Evolutionary conservation across 192 early-diverging fungal species (phyloP), one percentile per base, ranked within the genome.

Genomic region (Podila epigama): DNA sequence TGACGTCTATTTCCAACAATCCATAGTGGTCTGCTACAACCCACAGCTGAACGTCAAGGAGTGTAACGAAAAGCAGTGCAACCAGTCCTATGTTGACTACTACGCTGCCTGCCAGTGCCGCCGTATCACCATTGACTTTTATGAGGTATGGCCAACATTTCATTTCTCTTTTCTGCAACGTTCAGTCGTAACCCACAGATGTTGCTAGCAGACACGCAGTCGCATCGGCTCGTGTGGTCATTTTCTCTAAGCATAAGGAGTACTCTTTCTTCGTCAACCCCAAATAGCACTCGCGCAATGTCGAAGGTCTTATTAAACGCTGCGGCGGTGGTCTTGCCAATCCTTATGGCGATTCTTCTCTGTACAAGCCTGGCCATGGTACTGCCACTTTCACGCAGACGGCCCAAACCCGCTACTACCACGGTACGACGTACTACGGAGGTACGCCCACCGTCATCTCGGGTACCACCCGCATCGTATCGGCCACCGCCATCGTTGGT

Each of bases 1-100:
- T 37, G 36, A 33, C 10, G 11, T 51, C 6, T n/a, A 28, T 25
- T 10, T 33, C 27, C 28, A 4, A 0, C 15, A 25, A 50, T 13
- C 5, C 2, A 5, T 54, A 66, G 63, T 75, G 63, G 58, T 66
- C 3, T 75, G 70, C 64, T 40, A 60, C 59, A 50, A 75, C 55
- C 63, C 58, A 16, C 27, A 55, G 6, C 6, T 60, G 41, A 66
- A 66, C 33, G 32, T 25, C 9, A 51, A 75, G 32, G 40, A 42
- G 5, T 75, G 70, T 27, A 73, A 66, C 22, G 57, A 33, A 7
- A 73, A 66, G 58, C 63, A 73, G 58, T 61, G 70, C 55, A 50
- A 58, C 33, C 70, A 66, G 28, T 28, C 58, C 22, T 66, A 75
- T 41, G 57, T 75, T 22, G 58, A 66, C 52, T 31, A 66, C 41